These are phyloP conservation scores for Claviceps africana DNA, from an alignment of 2,329 filamentous ascomycete species.

Conservation along the genomic window DNA sequence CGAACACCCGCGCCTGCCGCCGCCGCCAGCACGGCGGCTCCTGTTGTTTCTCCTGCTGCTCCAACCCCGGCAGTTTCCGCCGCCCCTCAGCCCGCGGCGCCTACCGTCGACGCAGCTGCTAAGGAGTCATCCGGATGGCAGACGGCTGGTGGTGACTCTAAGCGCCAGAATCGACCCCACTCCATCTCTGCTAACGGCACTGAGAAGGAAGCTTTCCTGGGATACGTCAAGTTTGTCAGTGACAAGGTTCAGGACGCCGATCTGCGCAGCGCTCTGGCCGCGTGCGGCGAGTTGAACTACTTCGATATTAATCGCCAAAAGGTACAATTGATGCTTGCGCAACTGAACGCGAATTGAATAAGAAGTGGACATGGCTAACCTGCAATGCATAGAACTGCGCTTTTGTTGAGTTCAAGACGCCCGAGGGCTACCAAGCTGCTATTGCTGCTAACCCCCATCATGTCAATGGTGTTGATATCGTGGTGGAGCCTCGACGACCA, in stretches of 20 bases:
- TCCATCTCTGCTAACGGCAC: constrained; percentile 42
- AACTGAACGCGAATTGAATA: not conserved
- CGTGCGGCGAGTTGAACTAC: constrained; percentile 56
- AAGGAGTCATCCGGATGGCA: constrained; percentile 60
- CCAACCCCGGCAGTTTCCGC: constrained; percentile 18
- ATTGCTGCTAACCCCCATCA: constrained; percentile 72
- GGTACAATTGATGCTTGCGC: constrained; percentile 38
- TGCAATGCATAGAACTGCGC: constrained; percentile 62
- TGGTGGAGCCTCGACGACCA: constrained; percentile 77
- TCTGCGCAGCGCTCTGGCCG: constrained; percentile 54
- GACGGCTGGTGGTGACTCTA: constrained; percentile 69
- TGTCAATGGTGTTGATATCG: constrained; percentile 68
- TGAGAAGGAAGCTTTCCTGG: constrained; percentile 65
- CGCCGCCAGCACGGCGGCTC: constrained; percentile 28
- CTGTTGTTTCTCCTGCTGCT: constrained; percentile 24
- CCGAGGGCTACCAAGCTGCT: constrained; percentile 71
- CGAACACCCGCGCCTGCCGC: constrained; percentile 30
- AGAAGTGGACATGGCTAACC: not conserved
- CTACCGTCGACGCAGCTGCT: constrained; percentile 25
- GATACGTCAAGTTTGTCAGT: constrained; percentile 91
- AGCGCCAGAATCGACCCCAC: constrained; percentile 66
- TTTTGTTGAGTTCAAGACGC: constrained; percentile 81
- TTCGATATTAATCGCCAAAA: constrained; percentile 73
- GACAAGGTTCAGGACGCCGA: constrained; percentile 70
- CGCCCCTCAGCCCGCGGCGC: constrained; percentile 18